Evolutionary conservation across 192 early-diverging fungal genomes (phyloP), one percentile per base, ranked within the genome.

Genomic region (Borealophlyctis nickersoniae): DNA sequence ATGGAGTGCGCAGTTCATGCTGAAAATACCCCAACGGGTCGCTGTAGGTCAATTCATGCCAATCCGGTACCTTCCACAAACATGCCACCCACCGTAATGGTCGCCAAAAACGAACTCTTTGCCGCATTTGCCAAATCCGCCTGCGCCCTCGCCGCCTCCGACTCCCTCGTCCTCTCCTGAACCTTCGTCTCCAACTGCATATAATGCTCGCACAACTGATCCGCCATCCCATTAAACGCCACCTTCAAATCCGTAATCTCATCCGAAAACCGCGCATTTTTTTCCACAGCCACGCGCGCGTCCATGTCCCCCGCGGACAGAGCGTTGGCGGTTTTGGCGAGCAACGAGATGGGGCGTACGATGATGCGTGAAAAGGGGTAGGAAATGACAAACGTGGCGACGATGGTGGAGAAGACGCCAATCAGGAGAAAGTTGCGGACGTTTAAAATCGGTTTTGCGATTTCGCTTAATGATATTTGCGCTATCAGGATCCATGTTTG

Each of bases 61-160:
- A n/a, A n/a, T n/a, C n/a, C n/a, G n/a, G n/a, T n/a, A n/a, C n/a
- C n/a, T n/a, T n/a, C n/a, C n/a, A n/a, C n/a, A n/a, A n/a, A n/a
- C n/a, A n/a, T n/a, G n/a, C n/a, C n/a, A n/a, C n/a, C n/a, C n/a
- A n/a, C n/a, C 39, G 39, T 45, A 7, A 45, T 45, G 7, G 39
- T 45, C 9, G 39, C 39, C 39, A 45, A 45, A 19, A 45, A 63
- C 67, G 24, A 29, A 23, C 19, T 54, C 55, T 69, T 69, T 11
- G 67, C 67, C 22, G 67, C 67, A 34, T 62, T 69, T 28, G 67
- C 67, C 2, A 11, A 19, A 56, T 69, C 67, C 26, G 67, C 67
- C 27, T 59, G 31, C n/a, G 19, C 29, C 33, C 53, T 58, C 24
- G 67, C 67, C 26, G 60, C 60, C 27, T 61, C 67, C 49, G 62